Evolutionary conservation across 2,329 filamentous ascomycete genomes (phyloP).

Genomic region (Scedosporium dehoogii): DNA sequence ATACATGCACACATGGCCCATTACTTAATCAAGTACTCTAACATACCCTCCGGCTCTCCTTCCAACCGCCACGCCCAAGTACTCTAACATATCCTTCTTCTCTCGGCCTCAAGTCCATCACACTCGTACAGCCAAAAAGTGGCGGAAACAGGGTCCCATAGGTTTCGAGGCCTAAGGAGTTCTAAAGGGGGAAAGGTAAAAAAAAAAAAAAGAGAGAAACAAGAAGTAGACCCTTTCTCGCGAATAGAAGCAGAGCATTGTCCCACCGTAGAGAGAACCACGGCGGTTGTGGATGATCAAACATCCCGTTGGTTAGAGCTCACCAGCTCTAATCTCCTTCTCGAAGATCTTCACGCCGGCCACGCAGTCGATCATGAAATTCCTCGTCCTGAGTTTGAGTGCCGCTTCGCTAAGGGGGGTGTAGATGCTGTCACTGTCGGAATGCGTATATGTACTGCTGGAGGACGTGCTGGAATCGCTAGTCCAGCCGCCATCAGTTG

Average conservation of each 20-base stretch:
- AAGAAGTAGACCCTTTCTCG: neutral
- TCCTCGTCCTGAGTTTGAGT: slow-evolving; percentile 26
- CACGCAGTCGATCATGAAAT: slow-evolving; percentile 19
- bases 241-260: no score
- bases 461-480: slow-evolving; percentile 14
- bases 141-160: neutral
- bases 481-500: slow-evolving; percentile 16
- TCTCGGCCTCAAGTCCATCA: neutral
- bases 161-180: neutral
- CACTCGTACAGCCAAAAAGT: neutral
- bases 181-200: neutral
- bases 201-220: neutral
- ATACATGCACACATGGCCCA: neutral
- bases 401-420: slow-evolving; percentile 8
- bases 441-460: slow-evolving; percentile 23
- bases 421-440: slow-evolving; percentile 17
- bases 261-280: neutral
- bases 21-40: neutral
- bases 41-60: no score
- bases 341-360: slow-evolving; percentile 44
- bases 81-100: neutral
- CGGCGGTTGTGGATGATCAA: neutral
- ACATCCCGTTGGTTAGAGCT: slow-evolving; percentile 20
- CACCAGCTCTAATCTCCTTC: slow-evolving; percentile 40
- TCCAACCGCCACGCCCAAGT: no score